Percentiles rank a stretch among this genome's conserved stretches.
These are phyloP conservation scores for Beauveria sp. DNA, from an alignment of 2,329 filamentous ascomycete species.

Conservation along the genomic window DNA sequence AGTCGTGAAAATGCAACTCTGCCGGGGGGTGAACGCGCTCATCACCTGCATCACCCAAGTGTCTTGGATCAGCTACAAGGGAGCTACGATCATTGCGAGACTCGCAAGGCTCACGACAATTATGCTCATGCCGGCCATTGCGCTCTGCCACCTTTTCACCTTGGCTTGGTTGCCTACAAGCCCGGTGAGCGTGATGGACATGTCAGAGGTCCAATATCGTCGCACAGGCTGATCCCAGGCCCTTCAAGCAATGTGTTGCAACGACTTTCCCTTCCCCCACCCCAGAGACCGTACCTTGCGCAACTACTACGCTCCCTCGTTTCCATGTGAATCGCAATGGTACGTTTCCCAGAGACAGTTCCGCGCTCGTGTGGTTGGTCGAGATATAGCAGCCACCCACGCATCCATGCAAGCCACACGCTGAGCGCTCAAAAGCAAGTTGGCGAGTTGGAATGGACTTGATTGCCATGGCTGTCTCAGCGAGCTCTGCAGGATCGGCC, in stretches of 20 bases:
- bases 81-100: background rate
- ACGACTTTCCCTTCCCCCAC: background rate
- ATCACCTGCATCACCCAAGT: background rate
- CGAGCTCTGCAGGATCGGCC: background rate
- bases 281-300: background rate
- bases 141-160: too few relatives aligned
- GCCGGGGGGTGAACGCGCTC: background rate
- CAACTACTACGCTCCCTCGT: background rate
- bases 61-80: constrained; percentile 6
- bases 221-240: background rate
- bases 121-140: background rate
- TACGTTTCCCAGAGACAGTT: background rate
- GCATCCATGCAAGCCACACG: background rate
- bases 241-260: background rate
- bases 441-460: background rate
- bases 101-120: background rate
- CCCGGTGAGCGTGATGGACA: too few relatives aligned
- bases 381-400: background rate
- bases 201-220: background rate
- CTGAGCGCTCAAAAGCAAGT: constrained; percentile 1
- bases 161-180: background rate
- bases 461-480: background rate
- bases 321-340: background rate
- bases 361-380: background rate
- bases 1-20: background rate